These are phyloP conservation scores for Petrea volubilis DNA, from an alignment of 257 asterid species.

Conservation along the genomic window DNA sequence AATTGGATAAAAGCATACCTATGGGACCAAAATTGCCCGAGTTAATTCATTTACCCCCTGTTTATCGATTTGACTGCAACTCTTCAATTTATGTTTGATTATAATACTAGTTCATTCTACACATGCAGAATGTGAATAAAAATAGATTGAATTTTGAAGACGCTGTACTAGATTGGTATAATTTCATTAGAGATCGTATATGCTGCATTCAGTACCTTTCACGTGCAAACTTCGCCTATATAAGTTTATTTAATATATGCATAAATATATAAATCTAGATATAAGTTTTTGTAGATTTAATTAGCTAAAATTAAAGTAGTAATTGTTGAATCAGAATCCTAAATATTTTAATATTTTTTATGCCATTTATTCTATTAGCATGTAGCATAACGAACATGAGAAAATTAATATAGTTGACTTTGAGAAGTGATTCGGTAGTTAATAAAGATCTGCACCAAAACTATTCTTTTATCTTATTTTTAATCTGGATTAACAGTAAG, in stretches of 20 bases:
- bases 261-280: too few species aligned
- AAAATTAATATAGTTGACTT: slow-evolving; percentile 24
- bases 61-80: too few species aligned
- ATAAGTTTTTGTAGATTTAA: background rate
- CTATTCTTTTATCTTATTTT: background rate
- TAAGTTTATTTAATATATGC: too few species aligned
- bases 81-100: too few species aligned
- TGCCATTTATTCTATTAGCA: background rate
- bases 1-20: too few species aligned
- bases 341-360: background rate
- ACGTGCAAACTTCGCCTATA: background rate
- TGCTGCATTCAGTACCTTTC: background rate
- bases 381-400: slow-evolving; percentile 9
- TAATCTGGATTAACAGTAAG: background rate
- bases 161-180: too few species aligned
- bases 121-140: too few species aligned
- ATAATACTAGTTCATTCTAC: too few species aligned
- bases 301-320: background rate
- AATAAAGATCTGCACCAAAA: background rate
- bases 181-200: too few species aligned
- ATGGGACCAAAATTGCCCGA: too few species aligned
- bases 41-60: too few species aligned
- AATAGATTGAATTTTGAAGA: too few species aligned
- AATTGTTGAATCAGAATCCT: background rate
- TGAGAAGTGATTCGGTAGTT: background rate